These are phyloP conservation scores for Tolypocladium nubicola DNA, from an alignment of 2,329 filamentous ascomycete species.

Conservation along the genomic window DNA sequence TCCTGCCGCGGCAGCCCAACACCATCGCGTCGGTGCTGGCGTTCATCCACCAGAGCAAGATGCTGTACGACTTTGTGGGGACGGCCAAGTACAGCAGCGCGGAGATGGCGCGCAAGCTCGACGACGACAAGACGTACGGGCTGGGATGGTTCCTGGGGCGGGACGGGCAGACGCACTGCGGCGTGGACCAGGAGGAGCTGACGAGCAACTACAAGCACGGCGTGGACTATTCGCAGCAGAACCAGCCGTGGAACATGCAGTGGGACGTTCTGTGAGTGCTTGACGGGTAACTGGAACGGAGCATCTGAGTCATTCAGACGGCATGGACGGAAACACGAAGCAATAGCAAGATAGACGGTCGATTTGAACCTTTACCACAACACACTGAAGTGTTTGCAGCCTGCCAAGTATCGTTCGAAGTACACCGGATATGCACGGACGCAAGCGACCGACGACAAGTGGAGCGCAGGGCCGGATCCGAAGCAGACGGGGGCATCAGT, in stretches of 20 bases:
- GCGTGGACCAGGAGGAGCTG: conserved; percentile 68
- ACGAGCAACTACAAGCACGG: conserved; percentile 56
- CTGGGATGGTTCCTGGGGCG: conserved; percentile 68
- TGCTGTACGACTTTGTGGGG: conserved; percentile 66
- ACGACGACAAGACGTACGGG: conserved; percentile 54
- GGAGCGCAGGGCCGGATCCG: neutral
- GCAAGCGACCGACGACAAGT: neutral
- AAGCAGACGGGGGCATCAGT: neutral
- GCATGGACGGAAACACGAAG: neutral
- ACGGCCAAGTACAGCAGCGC: conserved; percentile 52
- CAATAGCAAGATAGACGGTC: neutral
- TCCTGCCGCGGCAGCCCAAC: conserved; percentile 67
- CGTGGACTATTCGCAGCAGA: conserved; percentile 34
- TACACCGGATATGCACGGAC: neutral
- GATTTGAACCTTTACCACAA: too few relatives aligned
- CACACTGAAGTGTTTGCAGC: neutral
- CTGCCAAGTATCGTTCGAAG: too few relatives aligned
- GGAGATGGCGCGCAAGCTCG: conserved; percentile 52
- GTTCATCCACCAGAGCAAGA: conserved; percentile 71
- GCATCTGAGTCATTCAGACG: neutral
- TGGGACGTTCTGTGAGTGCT: conserved; percentile 24
- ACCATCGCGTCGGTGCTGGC: conserved; percentile 68
- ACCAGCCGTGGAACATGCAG: conserved; percentile 39
- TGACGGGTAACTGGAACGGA: neutral
- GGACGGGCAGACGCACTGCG: conserved; percentile 64